Evolutionary conservation across 1,284 basidiomycete species (phyloP).

Genomic region (Porogramme epimiltina): DNA sequence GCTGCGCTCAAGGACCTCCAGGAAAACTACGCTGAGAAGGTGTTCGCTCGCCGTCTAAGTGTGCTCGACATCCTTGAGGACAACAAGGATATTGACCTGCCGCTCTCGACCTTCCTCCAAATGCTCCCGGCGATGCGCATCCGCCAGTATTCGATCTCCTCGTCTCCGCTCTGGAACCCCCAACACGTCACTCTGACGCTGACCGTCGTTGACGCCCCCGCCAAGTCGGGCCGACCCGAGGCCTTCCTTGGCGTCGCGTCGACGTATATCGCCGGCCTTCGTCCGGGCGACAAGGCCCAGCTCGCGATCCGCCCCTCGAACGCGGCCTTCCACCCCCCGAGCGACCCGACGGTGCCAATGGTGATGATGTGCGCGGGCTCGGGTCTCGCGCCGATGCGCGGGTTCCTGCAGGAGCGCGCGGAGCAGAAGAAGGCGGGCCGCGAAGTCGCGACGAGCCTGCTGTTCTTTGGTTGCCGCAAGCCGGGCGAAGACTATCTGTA

Average conservation of each 20-base stretch:
- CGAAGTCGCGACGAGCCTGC: constrained; percentile 41
- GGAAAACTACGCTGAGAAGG: constrained; percentile 37
- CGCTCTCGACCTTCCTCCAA: constrained; percentile 41
- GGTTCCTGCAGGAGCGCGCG: constrained; percentile 55
- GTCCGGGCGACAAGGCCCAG: constrained; percentile 43
- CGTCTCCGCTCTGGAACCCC: constrained; percentile 49
- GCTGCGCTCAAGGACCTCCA: constrained; percentile 30
- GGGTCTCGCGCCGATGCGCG: constrained; percentile 54
- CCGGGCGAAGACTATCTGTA: constrained; percentile 47
- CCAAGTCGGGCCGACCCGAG: constrained; percentile 34
- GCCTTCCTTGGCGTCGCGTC: constrained; percentile 51
- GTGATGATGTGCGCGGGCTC: constrained; percentile 52
- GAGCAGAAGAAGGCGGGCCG: constrained; percentile 46
- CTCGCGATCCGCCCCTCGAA: constrained; percentile 44
- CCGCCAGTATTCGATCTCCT: constrained; percentile 55
- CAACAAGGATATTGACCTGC: constrained; percentile 39
- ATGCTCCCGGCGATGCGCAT: constrained; percentile 52
- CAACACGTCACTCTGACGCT: constrained; percentile 46
- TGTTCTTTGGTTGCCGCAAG: constrained; percentile 52
- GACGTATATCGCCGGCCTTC: constrained; percentile 46
- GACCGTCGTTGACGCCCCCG: constrained; percentile 42
- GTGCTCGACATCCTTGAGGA: constrained; percentile 48
- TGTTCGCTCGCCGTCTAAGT: constrained; percentile 42
- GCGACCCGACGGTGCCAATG: constrained; percentile 43
- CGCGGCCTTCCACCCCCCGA: constrained; percentile 46